Evolutionary conservation across 2,329 filamentous ascomycete species (phyloP), one percentile per base, ranked within the genome.

Genomic region (Alternaria brassicae): DNA sequence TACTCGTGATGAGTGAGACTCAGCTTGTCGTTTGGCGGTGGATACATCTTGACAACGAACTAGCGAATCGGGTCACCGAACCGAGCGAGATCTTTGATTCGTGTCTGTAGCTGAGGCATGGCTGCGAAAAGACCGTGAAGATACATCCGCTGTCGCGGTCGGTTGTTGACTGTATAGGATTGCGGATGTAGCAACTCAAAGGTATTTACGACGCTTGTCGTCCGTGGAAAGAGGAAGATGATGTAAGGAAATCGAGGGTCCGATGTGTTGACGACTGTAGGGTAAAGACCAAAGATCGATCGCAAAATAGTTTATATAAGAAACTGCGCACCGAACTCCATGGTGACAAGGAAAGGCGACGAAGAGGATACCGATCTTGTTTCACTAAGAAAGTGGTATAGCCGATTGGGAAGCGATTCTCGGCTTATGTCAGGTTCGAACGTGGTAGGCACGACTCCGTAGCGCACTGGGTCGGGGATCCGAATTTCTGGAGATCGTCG

Each of bases 401-500:
- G 40, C 13, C 3, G 21, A n/a, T 41, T 3, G 7, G 13, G 6
- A n/a, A 41, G 21, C 40, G 21, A n/a, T 2, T 8, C 8, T 42
- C 7, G 40, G 13, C 7, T 13, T 7, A 10, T 5, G 12, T 7
- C 1, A 8, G n/a, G n/a, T n/a, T n/a, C n/a, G n/a, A 1, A 41
- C 12, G 23, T 41, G 2, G 12, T 9, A 2, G 6, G 1, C 0
- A 1, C 0, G 23, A 41, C n/a, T 13, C 8, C 3, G 28, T 30
- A n/a, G 6, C 12, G 6, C 12, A 2, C 3, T 5, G 8, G 6
- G 1, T 9, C n/a, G 21, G 39, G 25, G 8, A 6, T 41, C 1
- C 21, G 39, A 41, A 21, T 41, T 8, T 9, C 28, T 15, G 4
- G 13, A 8, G 19, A 2, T 42, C 12, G 13, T 27, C 21, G 21